These are phyloP conservation scores for Acer campestre DNA, from an alignment of 345 rosid species.

Conservation along the genomic window DNA sequence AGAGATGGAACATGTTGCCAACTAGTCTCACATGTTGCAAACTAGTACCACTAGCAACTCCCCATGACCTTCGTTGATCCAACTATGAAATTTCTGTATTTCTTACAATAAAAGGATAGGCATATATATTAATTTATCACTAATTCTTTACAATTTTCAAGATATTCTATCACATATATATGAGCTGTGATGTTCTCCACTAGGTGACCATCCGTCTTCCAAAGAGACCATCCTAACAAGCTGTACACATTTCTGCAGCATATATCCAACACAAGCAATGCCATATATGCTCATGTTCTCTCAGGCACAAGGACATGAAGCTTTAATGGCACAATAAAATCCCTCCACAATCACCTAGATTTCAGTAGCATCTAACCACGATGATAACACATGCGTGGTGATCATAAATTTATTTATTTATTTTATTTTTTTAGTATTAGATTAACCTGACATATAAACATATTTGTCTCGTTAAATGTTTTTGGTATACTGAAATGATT, in stretches of 20 bases:
- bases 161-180: slow-evolving; percentile 14
- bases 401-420: too few species aligned
- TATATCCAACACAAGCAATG: slow-evolving; percentile 1
- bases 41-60: slow-evolving; percentile 9
- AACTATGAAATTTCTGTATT: neutral
- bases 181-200: slow-evolving; percentile 26
- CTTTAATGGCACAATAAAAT: neutral
- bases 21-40: slow-evolving; percentile 25
- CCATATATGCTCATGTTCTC: slow-evolving; percentile 1
- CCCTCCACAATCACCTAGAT: neutral
- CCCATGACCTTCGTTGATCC: slow-evolving; percentile 6
- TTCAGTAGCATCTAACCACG: neutral
- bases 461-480: too few species aligned
- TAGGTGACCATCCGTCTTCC: neutral
- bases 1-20: slow-evolving; percentile 21
- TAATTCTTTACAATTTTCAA: slow-evolving; percentile 10
- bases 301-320: slow-evolving; percentile 7
- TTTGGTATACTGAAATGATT: too few species aligned
- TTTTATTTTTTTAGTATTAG: too few species aligned
- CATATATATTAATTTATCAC: neutral
- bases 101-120: neutral
- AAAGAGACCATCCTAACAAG: neutral
- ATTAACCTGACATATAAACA: too few species aligned
- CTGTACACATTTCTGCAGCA: slow-evolving; percentile 9
- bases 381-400: neutral